A percentile compares a stretch with the other conserved stretches of the same genome.
Evolutionary conservation across 1,284 basidiomycete genomes (phyloP).

Genomic region (Gymnopus androsaceus): DNA sequence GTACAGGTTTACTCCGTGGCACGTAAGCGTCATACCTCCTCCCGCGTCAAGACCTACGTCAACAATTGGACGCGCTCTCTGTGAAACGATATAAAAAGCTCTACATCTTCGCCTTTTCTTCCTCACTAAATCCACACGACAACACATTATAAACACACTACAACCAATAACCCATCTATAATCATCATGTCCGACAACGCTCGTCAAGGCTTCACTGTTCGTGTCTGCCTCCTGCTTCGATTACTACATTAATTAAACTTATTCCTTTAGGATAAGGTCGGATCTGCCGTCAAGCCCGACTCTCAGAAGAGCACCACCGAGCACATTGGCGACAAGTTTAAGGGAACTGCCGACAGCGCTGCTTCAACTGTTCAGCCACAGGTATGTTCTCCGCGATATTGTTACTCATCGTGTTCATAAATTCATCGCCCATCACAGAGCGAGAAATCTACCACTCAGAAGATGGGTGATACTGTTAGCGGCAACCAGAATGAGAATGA

Average conservation of each 20-base stretch:
- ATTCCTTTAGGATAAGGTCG: constrained; percentile 40
- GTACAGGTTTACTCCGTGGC: neutral
- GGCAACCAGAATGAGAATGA: constrained; percentile 43
- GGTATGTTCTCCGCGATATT: constrained; percentile 6
- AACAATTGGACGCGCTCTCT: neutral
- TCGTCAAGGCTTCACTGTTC: constrained; percentile 50
- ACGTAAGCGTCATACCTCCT: neutral
- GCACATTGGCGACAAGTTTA: constrained; percentile 10
- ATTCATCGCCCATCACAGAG: neutral
- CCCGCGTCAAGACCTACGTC: constrained; percentile 1
- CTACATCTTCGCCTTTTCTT: neutral
- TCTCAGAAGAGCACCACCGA: constrained; percentile 19
- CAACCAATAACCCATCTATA: neutral
- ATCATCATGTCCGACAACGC: constrained; percentile 44
- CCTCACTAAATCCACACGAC: neutral
- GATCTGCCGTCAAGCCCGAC: constrained; percentile 34
- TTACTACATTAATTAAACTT: neutral
- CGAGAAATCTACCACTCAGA: constrained; percentile 19
- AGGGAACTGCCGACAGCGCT: constrained; percentile 15
- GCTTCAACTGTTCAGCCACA: constrained; percentile 20
- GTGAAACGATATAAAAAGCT: neutral
- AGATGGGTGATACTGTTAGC: constrained; percentile 43
- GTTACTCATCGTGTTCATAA: neutral
- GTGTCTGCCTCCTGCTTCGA: neutral
- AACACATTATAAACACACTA: neutral